Evolutionary conservation across 768 basidiomycete genomes (phyloP), one percentile per base, ranked within the genome.

Genomic region (Leccinellum albellum): DNA sequence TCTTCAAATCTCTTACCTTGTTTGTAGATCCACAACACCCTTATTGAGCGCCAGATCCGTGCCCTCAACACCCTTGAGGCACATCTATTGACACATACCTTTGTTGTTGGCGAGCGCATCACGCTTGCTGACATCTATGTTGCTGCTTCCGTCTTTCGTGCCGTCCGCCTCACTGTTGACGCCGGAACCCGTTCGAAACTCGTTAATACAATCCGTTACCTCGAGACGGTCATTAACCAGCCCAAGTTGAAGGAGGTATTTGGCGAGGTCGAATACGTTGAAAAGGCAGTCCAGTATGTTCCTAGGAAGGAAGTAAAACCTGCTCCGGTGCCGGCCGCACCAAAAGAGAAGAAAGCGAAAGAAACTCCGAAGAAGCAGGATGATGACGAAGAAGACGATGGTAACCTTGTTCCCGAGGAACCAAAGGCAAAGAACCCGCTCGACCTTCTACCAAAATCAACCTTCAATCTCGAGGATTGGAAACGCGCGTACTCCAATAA

Each of bases 401-500:
- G 87, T 58, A 77, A 78, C 56, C 73, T 80, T 47, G 85, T 89
- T 26, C 86, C 88, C 23, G 84, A 82, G 50, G 93, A 89, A 75
- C 92, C 95, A 63, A 96, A 96, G 73, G 82, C 75, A 56, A 94
- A 95, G 84, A 96, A 97, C 82, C 96, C 96, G 26, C 86, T 96
- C 52, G 96, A 97, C 62, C 81, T 83, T 60, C 84, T 98, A 40
- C 93, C 94, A 64, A 95, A 91, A 75, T 89, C 90, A 12, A 76
- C 82, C 6, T 85, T 91, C 75, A 93, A 93, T 78, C 84, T 94
- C 55, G 90, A 96, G 74, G 94, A 98, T 76, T 97, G 93, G 94
- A 98, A 98, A 74, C 87, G 92, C 46, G 88, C 90, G 45, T 99
- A 98, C 81, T 97, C 94, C 67, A 98, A 98, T 88, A 87, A 88